A percentile compares a stretch with the other conserved stretches of the same genome.
These are phyloP conservation scores for Aspergillus candidus DNA, from an alignment of 2,329 filamentous ascomycete species.

Conservation along the genomic window DNA sequence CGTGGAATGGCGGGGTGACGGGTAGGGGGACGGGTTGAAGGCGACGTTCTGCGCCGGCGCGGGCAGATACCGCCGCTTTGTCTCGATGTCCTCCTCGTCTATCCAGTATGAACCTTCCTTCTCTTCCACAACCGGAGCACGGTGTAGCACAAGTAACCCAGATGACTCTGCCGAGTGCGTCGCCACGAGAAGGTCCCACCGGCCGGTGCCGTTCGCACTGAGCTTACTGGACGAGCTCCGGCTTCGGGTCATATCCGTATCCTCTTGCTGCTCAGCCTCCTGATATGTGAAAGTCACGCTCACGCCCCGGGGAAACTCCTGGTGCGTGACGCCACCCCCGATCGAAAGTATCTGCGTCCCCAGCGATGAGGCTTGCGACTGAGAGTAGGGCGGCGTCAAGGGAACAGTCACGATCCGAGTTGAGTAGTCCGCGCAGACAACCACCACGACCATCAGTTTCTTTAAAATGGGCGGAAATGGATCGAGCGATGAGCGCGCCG, in stretches of 20 bases:
- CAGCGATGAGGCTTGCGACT: slow-evolving; percentile 29
- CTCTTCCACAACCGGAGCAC: slow-evolving; percentile 32
- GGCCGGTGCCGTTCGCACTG: slow-evolving; percentile 11
- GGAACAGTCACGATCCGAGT: slow-evolving; percentile 51
- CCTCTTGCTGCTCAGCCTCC: slow-evolving; percentile 24
- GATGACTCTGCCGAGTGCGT: slow-evolving; percentile 41
- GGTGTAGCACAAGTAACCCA: slow-evolving; percentile 42
- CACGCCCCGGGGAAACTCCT: slow-evolving; percentile 46
- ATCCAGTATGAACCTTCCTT: slow-evolving; percentile 20
- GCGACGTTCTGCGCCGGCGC: slow-evolving; percentile 46
- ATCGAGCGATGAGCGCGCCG: slow-evolving; percentile 34
- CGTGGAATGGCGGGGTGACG: slow-evolving; percentile 48
- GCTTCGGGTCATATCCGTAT: slow-evolving; percentile 26
- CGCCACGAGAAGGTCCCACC: slow-evolving; percentile 43
- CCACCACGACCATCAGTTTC: slow-evolving; percentile 48
- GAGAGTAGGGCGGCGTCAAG: slow-evolving; percentile 46
- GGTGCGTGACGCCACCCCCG: slow-evolving; percentile 42
- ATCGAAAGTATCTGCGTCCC: slow-evolving; percentile 47
- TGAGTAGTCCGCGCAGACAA: slow-evolving; percentile 53
- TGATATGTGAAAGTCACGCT: slow-evolving; percentile 50
- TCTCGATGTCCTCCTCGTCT: slow-evolving; percentile 33
- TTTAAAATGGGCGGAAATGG: slow-evolving; percentile 44
- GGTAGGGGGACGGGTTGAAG: slow-evolving; percentile 51
- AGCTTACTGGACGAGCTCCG: slow-evolving; percentile 15
- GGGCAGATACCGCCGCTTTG: slow-evolving; percentile 44